phyloP scores from a whole-genome alignment of 257 asterid genomes.

The Solanum okadae region DNA sequence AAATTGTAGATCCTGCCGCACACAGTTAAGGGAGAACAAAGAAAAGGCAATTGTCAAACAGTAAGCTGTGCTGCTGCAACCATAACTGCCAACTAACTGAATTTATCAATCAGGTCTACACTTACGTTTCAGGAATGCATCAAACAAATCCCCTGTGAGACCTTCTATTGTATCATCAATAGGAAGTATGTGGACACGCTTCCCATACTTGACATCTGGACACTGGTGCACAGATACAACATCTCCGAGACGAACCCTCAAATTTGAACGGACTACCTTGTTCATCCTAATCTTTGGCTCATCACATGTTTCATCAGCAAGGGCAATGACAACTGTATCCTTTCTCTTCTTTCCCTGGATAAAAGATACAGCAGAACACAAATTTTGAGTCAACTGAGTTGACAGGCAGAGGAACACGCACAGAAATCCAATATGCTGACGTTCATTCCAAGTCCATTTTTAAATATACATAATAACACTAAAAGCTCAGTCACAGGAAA shows the following conservation, averaged over 20 bases:
- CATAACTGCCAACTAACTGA: neutral
- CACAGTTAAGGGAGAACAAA: neutral
- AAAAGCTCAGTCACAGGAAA: neutral
- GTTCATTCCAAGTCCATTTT: neutral
- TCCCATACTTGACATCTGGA: conserved; percentile 34
- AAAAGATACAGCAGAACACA: neutral
- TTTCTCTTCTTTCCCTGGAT: conserved; percentile 81
- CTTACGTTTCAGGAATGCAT: conserved; percentile 34
- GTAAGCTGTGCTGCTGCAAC: neutral
- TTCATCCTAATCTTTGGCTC: conserved; percentile 68
- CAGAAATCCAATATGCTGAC: neutral
- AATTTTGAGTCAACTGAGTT: neutral
- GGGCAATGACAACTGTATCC: conserved; percentile 75
- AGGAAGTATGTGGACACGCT: conserved; percentile 37
- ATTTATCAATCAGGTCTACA: neutral
- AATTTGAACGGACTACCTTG: conserved; percentile 54
- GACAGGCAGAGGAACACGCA: neutral
- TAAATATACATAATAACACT: neutral
- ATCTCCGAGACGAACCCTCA: conserved; percentile 60
- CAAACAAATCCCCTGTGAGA: conserved; percentile 40
- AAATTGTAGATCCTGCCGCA: neutral
- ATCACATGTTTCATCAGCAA: conserved; percentile 66
- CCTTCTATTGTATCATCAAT: conserved; percentile 45
- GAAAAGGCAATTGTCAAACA: neutral
- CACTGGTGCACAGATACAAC: conserved; percentile 43